Base-by-base conservation (phyloP, 306 rosid genomes). In the Corylus americana region DNA sequence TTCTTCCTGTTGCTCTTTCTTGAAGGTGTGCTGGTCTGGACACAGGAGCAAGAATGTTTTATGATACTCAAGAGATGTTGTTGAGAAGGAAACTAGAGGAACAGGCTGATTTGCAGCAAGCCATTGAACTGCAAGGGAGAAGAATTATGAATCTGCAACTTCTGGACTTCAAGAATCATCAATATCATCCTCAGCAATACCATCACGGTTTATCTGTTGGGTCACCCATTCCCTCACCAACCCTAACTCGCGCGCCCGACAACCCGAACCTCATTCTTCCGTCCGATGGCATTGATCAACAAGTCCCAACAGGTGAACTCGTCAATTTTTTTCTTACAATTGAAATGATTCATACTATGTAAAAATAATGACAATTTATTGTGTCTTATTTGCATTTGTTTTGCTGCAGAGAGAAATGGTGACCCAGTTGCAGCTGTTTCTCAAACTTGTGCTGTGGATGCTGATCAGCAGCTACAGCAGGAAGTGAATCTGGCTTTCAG, bases 71-170 rank as follows among this genome's bases (percentile, higher is more conserved):
- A 66, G 95, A 89, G 58, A 82, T 89, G 82, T 67, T 91, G 39
- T 67, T 91, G 86, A 89, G 97, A 79, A 90, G 92, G 76, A 93
- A 89, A 76, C 20, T 90, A 39, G 97, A 89, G 84, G 97, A 92
- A 85, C 94, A 91, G 81, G 96, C 89, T 68, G 98, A 95, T 74
- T 83, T 95, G 84, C 97, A 91, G 74, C 93, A 91, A 81, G 94
- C 85, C 70, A 79, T 95, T 79, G 97, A 91, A 75, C 87, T 90
- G 83, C 98, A 95, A 80, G 96, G 88, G 20, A 86, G 92, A 84
- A 90, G 98, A 83, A 77, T 95, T 76, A 81, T 89, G 95, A 90
- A 81, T 74, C 90, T 95, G 80, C 98, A 90, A 78, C 96, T 95
- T 75, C 97, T 93, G 0, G 97, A 92, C 84, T 84, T 91, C 90